phyloP scores from a whole-genome alignment of 495 filamentous ascomycete genomes.

The Hapsidospora chrysogenum region DNA sequence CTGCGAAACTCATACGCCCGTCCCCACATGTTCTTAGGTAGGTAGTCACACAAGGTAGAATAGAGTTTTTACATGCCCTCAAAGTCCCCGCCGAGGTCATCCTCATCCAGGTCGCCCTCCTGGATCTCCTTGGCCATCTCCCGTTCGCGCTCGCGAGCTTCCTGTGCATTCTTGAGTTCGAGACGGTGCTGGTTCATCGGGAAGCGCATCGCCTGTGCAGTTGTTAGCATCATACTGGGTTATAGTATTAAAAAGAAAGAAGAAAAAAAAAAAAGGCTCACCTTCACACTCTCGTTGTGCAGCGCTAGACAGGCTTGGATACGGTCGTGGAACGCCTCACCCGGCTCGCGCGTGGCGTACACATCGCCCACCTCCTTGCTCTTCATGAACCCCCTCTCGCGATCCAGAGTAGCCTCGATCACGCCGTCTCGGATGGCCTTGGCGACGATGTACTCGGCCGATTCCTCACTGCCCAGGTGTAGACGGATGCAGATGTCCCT shows the following conservation, averaged over 20 bases:
- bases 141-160: slow-evolving; percentile 85
- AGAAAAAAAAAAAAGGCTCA: slow-evolving; percentile 21
- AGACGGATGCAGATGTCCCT: slow-evolving; percentile 93
- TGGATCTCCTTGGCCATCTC: slow-evolving; percentile 98
- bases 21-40: no score
- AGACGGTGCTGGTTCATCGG: slow-evolving; percentile 98
- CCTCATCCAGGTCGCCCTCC: slow-evolving; percentile 93
- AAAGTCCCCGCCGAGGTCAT: slow-evolving; percentile 92
- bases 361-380: slow-evolving; percentile 91
- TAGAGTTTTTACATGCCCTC: slow-evolving; percentile 64
- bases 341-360: slow-evolving; percentile 88
- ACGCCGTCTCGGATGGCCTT: slow-evolving; percentile 97
- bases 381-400: slow-evolving; percentile 95
- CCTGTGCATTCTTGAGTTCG: slow-evolving; percentile 93
- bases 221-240: slow-evolving; percentile 6
- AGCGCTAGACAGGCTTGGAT: slow-evolving; percentile 79
- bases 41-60: neutral
- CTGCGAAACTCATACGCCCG: no score
- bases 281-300: slow-evolving; percentile 96
- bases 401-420: slow-evolving; percentile 87
- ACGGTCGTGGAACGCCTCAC: slow-evolving; percentile 91
- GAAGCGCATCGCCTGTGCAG: slow-evolving; percentile 78
- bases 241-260: neutral
- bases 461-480: slow-evolving; percentile 84
- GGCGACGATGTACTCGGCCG: slow-evolving; percentile 95